Percentiles rank a stretch among this genome's conserved stretches.
phyloP scores from a whole-genome alignment of 495 filamentous ascomycete genomes.

The Saxophila tyrrhenica region DNA sequence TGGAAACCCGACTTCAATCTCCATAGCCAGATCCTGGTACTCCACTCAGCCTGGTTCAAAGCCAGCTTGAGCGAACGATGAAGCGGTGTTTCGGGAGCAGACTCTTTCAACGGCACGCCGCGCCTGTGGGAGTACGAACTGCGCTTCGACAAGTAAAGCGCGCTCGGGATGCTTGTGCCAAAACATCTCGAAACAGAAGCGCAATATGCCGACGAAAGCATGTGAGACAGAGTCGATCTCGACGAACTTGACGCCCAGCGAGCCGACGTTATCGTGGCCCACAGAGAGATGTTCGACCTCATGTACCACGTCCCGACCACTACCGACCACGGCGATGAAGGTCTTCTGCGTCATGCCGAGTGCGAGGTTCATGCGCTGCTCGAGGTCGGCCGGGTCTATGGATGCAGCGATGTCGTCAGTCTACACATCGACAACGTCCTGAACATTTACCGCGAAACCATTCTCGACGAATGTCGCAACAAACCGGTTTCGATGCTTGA shows the following conservation, averaged over 20 bases:
- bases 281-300: not conserved
- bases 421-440: not conserved
- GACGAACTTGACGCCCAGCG: not conserved
- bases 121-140: no score
- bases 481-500: not conserved
- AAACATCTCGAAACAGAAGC: no score
- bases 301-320: not conserved
- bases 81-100: no score
- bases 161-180: no score
- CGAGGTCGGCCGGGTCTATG: not conserved
- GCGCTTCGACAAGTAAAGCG: no score
- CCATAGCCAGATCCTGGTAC: no score
- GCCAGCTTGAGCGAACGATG: no score
- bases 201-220: no score
- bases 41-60: no score
- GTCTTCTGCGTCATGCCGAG: not conserved
- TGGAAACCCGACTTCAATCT: no score
- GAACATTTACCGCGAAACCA: not conserved
- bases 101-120: no score
- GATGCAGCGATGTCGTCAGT: not conserved
- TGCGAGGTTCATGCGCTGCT: not conserved
- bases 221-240: not conserved
- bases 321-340: not conserved
- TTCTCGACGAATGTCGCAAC: not conserved
- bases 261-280: not conserved